A percentile compares a stretch with the other conserved stretches of the same genome.
Evolutionary conservation across 805 yeast genomes (phyloP).

Genomic region (Wickerhamiella galacta): DNA sequence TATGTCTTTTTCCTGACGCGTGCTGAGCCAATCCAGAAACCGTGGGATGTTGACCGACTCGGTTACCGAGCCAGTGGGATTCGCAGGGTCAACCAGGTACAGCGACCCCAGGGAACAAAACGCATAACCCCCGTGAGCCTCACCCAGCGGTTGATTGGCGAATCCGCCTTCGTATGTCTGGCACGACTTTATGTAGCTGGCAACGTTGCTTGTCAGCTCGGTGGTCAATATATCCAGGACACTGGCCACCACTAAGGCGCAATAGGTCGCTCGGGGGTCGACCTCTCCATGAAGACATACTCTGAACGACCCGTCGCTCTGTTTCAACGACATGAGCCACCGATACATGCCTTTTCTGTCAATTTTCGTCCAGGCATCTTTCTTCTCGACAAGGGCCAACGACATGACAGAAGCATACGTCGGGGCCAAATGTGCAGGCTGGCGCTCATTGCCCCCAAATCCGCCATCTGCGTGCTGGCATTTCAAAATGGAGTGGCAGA

Average conservation of each 20-base stretch:
- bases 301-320: constrained; percentile 54
- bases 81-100: constrained; percentile 26
- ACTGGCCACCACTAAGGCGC: constrained; percentile 62
- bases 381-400: constrained; percentile 34
- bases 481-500: constrained; percentile 17
- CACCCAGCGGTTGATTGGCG: constrained; percentile 66
- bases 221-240: constrained; percentile 43
- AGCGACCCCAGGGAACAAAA: constrained; percentile 69
- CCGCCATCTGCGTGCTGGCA: constrained; percentile 37
- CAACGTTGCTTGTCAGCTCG: constrained; percentile 36
- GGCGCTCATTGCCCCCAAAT: constrained; percentile 73
- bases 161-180: constrained; percentile 96
- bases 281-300: constrained; percentile 69
- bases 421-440: constrained; percentile 70
- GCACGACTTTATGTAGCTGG: constrained; percentile 47
- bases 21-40: constrained; percentile 47
- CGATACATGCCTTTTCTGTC: constrained; percentile 32
- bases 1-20: constrained; percentile 33
- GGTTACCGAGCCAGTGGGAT: constrained; percentile 21
- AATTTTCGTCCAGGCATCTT: constrained; percentile 27
- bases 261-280: constrained; percentile 70
- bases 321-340: constrained; percentile 56
- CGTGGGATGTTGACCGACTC: constrained; percentile 30
- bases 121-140: constrained; percentile 96
- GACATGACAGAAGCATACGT: constrained; percentile 63